Evolutionary conservation across 2,329 filamentous ascomycete genomes (phyloP).

Genomic region (Fusarium penzigii): DNA sequence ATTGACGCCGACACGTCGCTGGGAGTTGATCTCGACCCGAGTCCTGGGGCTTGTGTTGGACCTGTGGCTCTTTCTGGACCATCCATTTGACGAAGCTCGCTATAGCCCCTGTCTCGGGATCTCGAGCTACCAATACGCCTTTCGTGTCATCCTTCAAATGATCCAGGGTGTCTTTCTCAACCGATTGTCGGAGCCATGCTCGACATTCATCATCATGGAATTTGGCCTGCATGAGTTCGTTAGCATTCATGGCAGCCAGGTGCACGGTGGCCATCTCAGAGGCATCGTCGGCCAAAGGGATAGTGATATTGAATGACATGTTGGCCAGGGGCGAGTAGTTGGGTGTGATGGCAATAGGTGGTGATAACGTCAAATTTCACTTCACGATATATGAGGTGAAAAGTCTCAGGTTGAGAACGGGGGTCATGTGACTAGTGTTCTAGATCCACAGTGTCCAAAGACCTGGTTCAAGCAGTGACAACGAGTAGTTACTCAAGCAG

Average conservation of each 20-base stretch:
- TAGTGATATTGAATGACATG: conserved; percentile 31
- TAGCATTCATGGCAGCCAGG: conserved; percentile 40
- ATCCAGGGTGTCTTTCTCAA: conserved; percentile 33
- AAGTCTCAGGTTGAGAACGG: background rate
- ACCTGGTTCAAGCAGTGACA: background rate
- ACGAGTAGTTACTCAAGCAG: background rate
- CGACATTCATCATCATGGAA: conserved; percentile 37
- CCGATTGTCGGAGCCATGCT: conserved; percentile 30
- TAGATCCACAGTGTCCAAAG: background rate
- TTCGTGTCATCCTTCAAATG: conserved; percentile 29
- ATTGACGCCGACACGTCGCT: conserved; percentile 29
- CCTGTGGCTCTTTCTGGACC: conserved; percentile 24
- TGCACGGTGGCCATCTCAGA: conserved; percentile 34
- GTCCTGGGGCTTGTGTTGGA: conserved; percentile 12
- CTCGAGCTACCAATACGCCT: conserved; percentile 38
- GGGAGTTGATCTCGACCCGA: conserved; percentile 32
- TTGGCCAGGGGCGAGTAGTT: background rate
- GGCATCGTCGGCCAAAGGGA: conserved; percentile 29
- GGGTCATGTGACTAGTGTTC: background rate
- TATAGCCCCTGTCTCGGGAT: conserved; percentile 29
- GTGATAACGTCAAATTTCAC: background rate
- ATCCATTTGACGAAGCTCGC: conserved; percentile 41
- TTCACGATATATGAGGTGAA: background rate
- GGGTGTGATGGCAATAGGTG: background rate
- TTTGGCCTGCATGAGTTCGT: conserved; percentile 41